Base-by-base conservation (phyloP, 169 alveolate genomes). In the Fabrea salina region DNA sequence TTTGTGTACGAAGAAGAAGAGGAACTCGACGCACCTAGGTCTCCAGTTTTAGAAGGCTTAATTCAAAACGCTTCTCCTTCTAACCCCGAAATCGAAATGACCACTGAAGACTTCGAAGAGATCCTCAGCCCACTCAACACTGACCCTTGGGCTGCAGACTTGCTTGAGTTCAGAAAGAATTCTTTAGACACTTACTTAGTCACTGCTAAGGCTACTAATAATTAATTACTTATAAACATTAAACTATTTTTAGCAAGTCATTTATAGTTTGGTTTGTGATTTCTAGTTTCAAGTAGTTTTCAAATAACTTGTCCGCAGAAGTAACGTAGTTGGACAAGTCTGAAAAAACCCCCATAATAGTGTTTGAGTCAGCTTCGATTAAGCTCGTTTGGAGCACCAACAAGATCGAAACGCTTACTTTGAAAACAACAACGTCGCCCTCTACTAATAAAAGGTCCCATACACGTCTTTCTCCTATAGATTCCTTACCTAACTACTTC, bases 361-460 rank as follows among this genome's bases (percentile, higher is more conserved):
- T n/a, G n/a, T n/a, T n/a, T n/a, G n/a, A n/a, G 43, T 66, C 70
- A 37, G 49, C 76, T 3, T 75, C 37, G 4, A 54, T 5, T 11
- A 83, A 54, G 25, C 49, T 58, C 19, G 35, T 25, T 35, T 78
- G 83, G 2, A 77, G 25, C 56, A 56, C 33, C 35, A 70, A 32
- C 30, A 83, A 67, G n/a, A 78, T 79, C 2, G 76, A 85, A 25
- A 83, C 49, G 11, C 86, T 82, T 5, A 68, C 77, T 44, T 66
- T 83, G 1, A 83, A 49, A 30, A 83, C 19, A 49, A 64, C 76
- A 49, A 54, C 68, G 59, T 83, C 89, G 0, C 83, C 89, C 13
- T 59, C 49, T 47, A 61, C 67, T 2, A 83, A 49, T 27, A 51
- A 83, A 47, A 33, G 13, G 47, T 75, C 83, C 82, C 83, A 71